A percentile compares a stretch with the other conserved stretches of the same genome.
Evolutionary conservation across 2,329 filamentous ascomycete genomes (phyloP).

Genomic region (Aureobasidium zeae): DNA sequence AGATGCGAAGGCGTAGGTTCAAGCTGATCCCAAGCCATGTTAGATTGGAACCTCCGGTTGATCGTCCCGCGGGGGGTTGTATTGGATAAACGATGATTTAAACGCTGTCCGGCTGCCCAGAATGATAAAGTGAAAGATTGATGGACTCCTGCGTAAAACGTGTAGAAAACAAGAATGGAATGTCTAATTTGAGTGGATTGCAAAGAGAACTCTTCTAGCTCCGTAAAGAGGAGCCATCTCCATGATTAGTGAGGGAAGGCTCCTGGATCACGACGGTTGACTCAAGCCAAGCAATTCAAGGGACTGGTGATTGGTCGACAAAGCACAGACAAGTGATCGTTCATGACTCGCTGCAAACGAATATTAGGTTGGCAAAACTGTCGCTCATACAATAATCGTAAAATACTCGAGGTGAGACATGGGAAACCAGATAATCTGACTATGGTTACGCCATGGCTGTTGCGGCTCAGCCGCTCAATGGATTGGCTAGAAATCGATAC

Average conservation of each 20-base stretch:
- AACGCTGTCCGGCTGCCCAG: no score
- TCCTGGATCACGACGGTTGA: constrained; percentile 1
- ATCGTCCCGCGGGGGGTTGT: constrained; percentile 6
- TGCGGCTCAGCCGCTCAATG: neutral
- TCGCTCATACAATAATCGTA: no score
- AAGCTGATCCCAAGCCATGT: constrained; percentile 36
- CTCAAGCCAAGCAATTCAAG: constrained; percentile 1
- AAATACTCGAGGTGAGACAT: constrained; percentile 10
- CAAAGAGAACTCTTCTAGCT: neutral
- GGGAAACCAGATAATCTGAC: constrained; percentile 1
- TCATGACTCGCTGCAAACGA: no score
- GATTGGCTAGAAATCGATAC: neutral
- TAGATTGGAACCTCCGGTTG: neutral
- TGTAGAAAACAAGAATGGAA: neutral
- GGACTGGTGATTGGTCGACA: neutral
- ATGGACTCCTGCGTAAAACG: neutral
- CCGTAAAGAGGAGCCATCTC: constrained; percentile 1
- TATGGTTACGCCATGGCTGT: neutral
- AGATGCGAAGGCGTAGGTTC: constrained; percentile 39
- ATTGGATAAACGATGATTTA: constrained; percentile 6
- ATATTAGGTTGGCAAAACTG: no score
- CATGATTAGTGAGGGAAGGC: neutral
- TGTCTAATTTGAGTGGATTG: neutral
- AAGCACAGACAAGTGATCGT: no score
- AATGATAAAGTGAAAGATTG: no score